Conservation (phyloP, 257 asterid species). For the Gardenia jasminoides region DNA sequence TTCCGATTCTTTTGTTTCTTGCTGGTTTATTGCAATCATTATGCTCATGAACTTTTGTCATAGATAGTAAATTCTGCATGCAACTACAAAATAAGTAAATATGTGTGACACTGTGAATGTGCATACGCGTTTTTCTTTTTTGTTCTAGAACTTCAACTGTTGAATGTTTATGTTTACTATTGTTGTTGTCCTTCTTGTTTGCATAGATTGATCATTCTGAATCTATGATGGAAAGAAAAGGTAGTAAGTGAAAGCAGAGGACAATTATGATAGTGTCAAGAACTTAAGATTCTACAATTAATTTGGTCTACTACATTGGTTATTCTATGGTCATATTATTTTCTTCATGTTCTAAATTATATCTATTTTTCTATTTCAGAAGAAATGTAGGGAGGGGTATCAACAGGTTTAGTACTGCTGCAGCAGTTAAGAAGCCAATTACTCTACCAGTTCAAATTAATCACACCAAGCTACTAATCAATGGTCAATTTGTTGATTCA, state of each 20-base stretch:
- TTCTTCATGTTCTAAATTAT: not conserved
- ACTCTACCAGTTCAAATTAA: slow-evolving; percentile 71
- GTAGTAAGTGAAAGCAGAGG: not conserved
- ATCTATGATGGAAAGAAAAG: too few relatives aligned
- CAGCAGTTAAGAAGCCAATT: slow-evolving; percentile 68
- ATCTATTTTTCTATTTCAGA: slow-evolving; percentile 28
- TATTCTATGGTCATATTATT: not conserved
- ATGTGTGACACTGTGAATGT: too few relatives aligned
- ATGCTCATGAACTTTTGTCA: too few relatives aligned
- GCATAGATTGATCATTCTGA: not conserved
- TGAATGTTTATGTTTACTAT: too few relatives aligned
- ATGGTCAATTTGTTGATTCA: slow-evolving; percentile 83
- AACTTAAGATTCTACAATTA: not conserved
- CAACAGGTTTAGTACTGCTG: slow-evolving; percentile 59
- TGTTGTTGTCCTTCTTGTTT: not conserved
- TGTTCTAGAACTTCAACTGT: too few relatives aligned
- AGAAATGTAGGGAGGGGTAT: slow-evolving; percentile 31
- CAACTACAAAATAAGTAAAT: too few relatives aligned
- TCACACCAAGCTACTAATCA: slow-evolving; percentile 75
- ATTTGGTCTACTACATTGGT: not conserved
- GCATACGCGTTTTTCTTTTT: too few relatives aligned
- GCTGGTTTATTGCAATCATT: too few relatives aligned
- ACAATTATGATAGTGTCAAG: too few relatives aligned
- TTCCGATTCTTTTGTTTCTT: too few relatives aligned
- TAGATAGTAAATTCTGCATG: too few relatives aligned